These are phyloP conservation scores for Apophysomyces sp. DNA, from an alignment of 371 early-diverging fungal species.

Conservation along the genomic window DNA sequence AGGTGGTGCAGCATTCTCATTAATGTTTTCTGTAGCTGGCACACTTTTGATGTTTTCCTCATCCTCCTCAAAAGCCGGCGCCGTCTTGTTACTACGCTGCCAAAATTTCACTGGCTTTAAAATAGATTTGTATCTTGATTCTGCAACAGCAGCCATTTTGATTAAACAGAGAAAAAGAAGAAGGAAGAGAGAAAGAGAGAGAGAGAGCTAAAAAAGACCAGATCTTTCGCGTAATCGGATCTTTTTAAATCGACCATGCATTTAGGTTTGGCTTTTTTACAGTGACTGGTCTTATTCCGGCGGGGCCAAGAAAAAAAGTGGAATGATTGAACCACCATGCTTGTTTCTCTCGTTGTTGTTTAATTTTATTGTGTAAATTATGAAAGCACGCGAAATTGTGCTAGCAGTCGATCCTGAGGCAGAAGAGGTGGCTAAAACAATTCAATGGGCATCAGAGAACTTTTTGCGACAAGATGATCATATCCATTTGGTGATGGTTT, in stretches of 20 bases:
- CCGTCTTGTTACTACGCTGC: conserved; percentile 14
- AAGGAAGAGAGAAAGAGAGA: neutral
- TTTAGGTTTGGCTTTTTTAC: neutral
- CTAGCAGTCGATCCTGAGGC: conserved; percentile 45
- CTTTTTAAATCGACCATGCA: neutral
- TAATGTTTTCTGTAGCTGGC: neutral
- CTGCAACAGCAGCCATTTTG: neutral
- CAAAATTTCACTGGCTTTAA: neutral
- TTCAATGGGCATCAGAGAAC: conserved; percentile 46
- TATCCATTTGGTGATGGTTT: conserved; percentile 37
- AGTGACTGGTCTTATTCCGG: neutral
- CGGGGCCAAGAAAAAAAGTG: neutral
- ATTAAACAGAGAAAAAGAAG: neutral
- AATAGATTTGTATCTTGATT: neutral
- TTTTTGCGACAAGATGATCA: conserved; percentile 37
- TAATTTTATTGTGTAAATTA: neutral
- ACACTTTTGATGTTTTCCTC: conserved; percentile 11
- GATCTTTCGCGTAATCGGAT: neutral
- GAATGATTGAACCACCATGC: neutral
- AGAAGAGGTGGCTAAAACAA: conserved; percentile 32
- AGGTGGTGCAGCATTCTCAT: neutral
- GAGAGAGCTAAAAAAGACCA: neutral
- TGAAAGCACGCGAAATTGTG: conserved; percentile 30
- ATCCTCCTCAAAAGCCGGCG: conserved; percentile 8
- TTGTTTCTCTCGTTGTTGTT: neutral